Base-by-base conservation (phyloP, 2,329 filamentous ascomycete species). In the Fusarium sp. region DNA sequence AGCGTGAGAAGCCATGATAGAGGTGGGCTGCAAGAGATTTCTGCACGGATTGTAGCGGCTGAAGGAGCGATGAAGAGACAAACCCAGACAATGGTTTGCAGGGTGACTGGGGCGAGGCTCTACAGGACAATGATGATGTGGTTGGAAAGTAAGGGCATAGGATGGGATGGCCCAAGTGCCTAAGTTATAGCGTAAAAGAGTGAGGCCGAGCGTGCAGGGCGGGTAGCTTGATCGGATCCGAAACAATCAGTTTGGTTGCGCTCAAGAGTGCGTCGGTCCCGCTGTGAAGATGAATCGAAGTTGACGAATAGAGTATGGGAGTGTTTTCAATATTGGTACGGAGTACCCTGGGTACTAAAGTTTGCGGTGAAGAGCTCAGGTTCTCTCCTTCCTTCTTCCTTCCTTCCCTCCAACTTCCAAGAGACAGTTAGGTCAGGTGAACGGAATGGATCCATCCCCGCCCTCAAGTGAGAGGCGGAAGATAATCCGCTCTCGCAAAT, bases 1-100 rank as follows among this genome's bases (percentile, higher is more conserved):
- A 67, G 70, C 47, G 40, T 63, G 41, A 39, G 71, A 65, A 52
- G 61, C 61, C 71, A 73, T 73, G 45, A 25, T 61, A 45, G 32
- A 41, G 35, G 54, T 58, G 39, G 63, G 41, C 27, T 49, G 44
- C 14, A 52, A 39, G 41, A 32, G 37, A 43, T 39, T 46, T 30
- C 8, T 39, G 17, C 48, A 33, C 40, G 30, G 52, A 39, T 53
- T 55, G 22, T 11, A 32, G 46, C 40, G 39, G 53, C 22, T 46
- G 37, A 58, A 33, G 7, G 45, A 49, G 37, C 20, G 25, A 39
- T 30, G 27, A 30, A 30, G 27, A 5, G 27, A 13, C 27, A 11
- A 10, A 37, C 13, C 40, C 15, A 35, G 47, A 40, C 27, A 41
- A 52, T 32, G 37, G 35, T 35, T 27, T 35, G 33, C 27, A 41